Conservation (phyloP, 768 basidiomycete species). For the Tricholoma saponaceum region DNA sequence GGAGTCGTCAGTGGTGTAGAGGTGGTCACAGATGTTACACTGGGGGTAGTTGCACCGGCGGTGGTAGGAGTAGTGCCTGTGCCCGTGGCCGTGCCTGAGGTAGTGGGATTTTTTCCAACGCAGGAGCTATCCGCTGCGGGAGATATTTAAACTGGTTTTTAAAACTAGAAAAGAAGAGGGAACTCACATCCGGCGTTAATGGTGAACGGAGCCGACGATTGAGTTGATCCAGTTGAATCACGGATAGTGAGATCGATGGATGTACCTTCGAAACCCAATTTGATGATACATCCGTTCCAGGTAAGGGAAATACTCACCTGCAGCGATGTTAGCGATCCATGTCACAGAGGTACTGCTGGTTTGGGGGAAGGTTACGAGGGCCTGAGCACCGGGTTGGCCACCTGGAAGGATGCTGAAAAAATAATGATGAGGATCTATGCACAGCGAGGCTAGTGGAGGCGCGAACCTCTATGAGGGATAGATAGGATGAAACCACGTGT, state of each 20-base stretch:
- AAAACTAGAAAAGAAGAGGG: not conserved
- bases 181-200: constrained; percentile 47
- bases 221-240: constrained; percentile 51
- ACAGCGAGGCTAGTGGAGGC: not conserved
- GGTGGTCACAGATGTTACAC: constrained; percentile 9
- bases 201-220: constrained; percentile 50
- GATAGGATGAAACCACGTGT: not conserved
- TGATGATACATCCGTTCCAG: not conserved
- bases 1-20: constrained; percentile 8
- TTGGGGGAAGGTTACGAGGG: constrained; percentile 45
- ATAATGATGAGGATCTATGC: not conserved
- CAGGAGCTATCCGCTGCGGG: constrained; percentile 32
- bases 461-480: constrained; percentile 33
- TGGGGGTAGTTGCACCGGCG: constrained; percentile 9
- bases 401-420: constrained; percentile 52
- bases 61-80: constrained; percentile 9
- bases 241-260: constrained; percentile 54
- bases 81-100: constrained; percentile 14
- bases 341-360: constrained; percentile 37
- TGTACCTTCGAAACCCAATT: constrained; percentile 33
- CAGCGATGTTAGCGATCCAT: constrained; percentile 51
- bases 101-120: constrained; percentile 19
- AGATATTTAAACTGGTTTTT: constrained; percentile 3
- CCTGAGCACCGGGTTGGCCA: constrained; percentile 33
- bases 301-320: constrained; percentile 29